Base-by-base conservation (phyloP, 2,329 filamentous ascomycete species). In the Amesomyces nigricolor region DNA sequence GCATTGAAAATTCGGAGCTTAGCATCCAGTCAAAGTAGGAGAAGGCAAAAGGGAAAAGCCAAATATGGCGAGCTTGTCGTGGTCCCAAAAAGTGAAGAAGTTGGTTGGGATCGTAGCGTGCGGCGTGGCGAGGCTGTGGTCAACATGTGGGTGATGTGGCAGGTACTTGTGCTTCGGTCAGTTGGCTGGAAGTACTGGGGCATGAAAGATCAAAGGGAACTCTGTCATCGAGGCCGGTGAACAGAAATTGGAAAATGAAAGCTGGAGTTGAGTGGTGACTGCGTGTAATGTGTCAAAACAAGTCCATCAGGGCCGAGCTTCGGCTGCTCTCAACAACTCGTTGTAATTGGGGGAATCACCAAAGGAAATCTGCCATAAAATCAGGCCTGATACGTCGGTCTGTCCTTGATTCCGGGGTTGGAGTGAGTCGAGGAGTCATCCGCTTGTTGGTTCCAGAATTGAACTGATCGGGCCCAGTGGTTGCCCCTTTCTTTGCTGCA, bases 101-200 rank as follows among this genome's bases (percentile, higher is more conserved):
- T 26, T 13, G 39, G 19, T 19, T 48, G 39, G 53, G 35, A 37
- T 43, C 17, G 13, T 35, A 42, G 42, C 13, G 42, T 39, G 47
- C 32, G 47, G 42, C 47, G 17, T 29, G 43, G 51, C 47, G 47
- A 32, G 53, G 53, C 47, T 46, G 42, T 51, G 32, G 11, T 35
- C 22, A 35, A 35, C 32, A 11, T 35, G 35, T n/a, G 40, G 9
- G 35, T 19, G 40, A 9, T 19, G 8, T 10, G 10, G 35, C 40
- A 19, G 53, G n/a, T 35, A 26, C 16, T 17, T 54, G 19, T 38
- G 52, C 37, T 30, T 30, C 29, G 14, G 30, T 49, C n/a, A 39
- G 42, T 14, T 10, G 6, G 32, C 22, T 39, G 52, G 40, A 30
- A 26, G 35, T n/a, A 11, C 22, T 19, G 30, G 2, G 19, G 14